Evolutionary conservation across 2,329 filamentous ascomycete genomes (phyloP).

Genomic region (Ophiostoma himal-ulmi): DNA sequence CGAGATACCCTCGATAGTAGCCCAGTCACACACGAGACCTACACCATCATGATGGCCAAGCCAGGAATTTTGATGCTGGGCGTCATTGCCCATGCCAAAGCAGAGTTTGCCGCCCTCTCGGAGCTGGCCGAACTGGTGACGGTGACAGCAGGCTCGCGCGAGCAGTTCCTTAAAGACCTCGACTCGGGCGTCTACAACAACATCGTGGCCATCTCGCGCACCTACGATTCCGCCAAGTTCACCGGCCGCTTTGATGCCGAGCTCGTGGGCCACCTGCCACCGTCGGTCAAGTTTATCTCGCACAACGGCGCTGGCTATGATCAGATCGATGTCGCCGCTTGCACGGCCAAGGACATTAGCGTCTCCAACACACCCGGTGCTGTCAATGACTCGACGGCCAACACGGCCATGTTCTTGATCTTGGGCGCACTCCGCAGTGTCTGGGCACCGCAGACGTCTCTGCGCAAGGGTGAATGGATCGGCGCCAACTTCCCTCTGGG

Average conservation of each 20-base stretch:
- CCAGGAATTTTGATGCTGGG: constrained; percentile 19
- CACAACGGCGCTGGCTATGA: constrained; percentile 55
- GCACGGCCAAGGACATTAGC: constrained; percentile 50
- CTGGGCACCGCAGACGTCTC: constrained; percentile 41
- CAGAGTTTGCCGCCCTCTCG: constrained; percentile 3
- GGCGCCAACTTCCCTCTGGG: constrained; percentile 41
- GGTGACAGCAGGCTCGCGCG: constrained; percentile 14
- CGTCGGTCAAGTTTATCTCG: constrained; percentile 30
- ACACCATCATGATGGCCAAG: constrained; percentile 5
- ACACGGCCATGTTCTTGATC: constrained; percentile 64
- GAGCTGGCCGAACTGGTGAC: constrained; percentile 15
- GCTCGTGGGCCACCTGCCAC: constrained; percentile 13
- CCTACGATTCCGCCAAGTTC: constrained; percentile 11
- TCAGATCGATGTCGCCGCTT: constrained; percentile 60
- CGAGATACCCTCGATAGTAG: background rate
- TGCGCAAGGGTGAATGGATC: constrained; percentile 34
- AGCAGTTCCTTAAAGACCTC: constrained; percentile 15
- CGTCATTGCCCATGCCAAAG: constrained; percentile 11
- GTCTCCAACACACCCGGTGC: constrained; percentile 66
- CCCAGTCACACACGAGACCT: background rate
- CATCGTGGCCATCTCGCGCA: constrained; percentile 17
- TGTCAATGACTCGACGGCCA: constrained; percentile 65
- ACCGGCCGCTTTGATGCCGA: constrained; percentile 17
- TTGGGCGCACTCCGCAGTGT: constrained; percentile 60
- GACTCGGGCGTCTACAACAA: constrained; percentile 16